These are phyloP conservation scores for Pyrenophora seminiperda DNA, from an alignment of 2,329 filamentous ascomycete genomes.

Conservation along the genomic window DNA sequence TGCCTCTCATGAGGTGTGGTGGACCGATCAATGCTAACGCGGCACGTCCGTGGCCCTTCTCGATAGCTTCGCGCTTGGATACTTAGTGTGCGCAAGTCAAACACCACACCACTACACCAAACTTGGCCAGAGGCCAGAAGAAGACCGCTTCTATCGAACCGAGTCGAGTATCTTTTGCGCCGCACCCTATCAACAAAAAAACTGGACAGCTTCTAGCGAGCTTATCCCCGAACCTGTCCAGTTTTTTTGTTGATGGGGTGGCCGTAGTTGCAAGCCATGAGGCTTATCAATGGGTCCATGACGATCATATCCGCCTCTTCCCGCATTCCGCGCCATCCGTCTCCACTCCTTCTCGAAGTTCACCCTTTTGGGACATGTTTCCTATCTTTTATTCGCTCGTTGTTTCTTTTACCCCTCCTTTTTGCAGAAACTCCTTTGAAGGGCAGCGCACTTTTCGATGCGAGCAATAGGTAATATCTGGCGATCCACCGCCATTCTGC, in stretches of 20 bases:
- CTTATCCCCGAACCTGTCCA: too few relatives aligned
- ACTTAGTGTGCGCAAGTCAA: background rate
- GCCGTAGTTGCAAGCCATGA: background rate
- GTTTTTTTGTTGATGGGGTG: too few relatives aligned
- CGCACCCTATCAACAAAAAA: too few relatives aligned
- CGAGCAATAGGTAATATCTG: too few relatives aligned
- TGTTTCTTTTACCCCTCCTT: too few relatives aligned
- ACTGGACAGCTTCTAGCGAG: too few relatives aligned
- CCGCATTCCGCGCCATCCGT: background rate
- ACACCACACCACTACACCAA: constrained; percentile 1
- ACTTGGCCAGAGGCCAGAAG: too few relatives aligned
- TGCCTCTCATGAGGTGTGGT: background rate
- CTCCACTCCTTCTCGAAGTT: constrained; percentile 11
- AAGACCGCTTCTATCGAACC: background rate
- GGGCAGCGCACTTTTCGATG: too few relatives aligned
- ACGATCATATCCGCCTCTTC: constrained; percentile 2
- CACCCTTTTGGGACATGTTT: constrained; percentile 2
- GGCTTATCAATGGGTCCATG: constrained; percentile 1
- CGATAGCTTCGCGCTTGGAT: background rate
- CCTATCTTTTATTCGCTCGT: background rate
- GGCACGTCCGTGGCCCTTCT: background rate
- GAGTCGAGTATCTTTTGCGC: background rate
- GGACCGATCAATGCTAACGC: background rate
- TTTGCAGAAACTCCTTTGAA: too few relatives aligned
- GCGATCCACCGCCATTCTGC: too few relatives aligned